Conservation (phyloP, 768 basidiomycete genomes). For the Sutorius australiensis region DNA sequence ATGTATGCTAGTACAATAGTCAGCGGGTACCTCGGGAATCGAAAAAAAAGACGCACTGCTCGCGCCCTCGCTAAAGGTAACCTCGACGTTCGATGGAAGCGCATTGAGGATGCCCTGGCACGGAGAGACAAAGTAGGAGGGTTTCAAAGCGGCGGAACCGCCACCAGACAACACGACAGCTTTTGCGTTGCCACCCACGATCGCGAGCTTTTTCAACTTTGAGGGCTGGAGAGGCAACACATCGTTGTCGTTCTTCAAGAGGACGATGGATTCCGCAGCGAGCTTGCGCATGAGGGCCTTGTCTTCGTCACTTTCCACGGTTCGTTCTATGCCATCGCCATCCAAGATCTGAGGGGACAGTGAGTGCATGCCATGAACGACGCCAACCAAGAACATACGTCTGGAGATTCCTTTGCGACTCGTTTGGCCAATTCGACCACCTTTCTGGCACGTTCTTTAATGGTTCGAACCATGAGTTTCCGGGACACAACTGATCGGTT, state of each 20-base stretch:
- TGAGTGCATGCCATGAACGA: not conserved
- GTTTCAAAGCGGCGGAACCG: slow-evolving; percentile 65
- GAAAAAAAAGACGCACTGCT: slow-evolving; percentile 41
- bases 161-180: slow-evolving; percentile 70
- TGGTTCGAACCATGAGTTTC: slow-evolving; percentile 60
- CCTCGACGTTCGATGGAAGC: slow-evolving; percentile 45
- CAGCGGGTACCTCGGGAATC: not conserved
- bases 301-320: slow-evolving; percentile 58
- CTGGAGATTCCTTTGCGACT: slow-evolving; percentile 62
- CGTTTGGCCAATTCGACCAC: slow-evolving; percentile 70
- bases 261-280: slow-evolving; percentile 68
- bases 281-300: slow-evolving; percentile 59
- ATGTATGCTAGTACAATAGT: slow-evolving; percentile 46
- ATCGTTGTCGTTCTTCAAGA: slow-evolving; percentile 63
- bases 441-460: slow-evolving; percentile 63
- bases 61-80: slow-evolving; percentile 68
- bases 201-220: slow-evolving; percentile 62
- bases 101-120: slow-evolving; percentile 71
- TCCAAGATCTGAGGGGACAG: slow-evolving; percentile 51
- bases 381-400: slow-evolving; percentile 36
- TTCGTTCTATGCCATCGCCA: slow-evolving; percentile 65
- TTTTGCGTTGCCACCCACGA: slow-evolving; percentile 67
- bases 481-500: slow-evolving; percentile 55
- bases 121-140: slow-evolving; percentile 73
- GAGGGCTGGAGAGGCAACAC: slow-evolving; percentile 37